Evolutionary conservation across 2,329 filamentous ascomycete genomes (phyloP), one percentile per base, ranked within the genome.

Genomic region (Neofusicoccum ribis): DNA sequence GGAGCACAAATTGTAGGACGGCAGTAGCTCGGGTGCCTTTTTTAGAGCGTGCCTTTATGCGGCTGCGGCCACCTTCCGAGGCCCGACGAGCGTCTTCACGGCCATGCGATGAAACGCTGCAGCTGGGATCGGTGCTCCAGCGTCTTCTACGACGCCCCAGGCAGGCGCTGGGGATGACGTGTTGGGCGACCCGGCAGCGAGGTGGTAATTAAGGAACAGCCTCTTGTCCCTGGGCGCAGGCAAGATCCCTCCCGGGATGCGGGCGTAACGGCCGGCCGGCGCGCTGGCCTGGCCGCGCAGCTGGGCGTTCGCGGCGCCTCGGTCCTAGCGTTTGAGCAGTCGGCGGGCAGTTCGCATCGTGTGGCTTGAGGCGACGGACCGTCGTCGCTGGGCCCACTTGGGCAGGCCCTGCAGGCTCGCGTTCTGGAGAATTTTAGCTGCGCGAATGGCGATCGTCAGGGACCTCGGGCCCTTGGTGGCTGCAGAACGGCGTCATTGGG

Each of bases 401-500:
- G 27, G 27, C 27, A 1, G 27, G 27, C 27, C 27, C 27, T 31
- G 27, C 27, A 31, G 27, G 17, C 41, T 12, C 43, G 14, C 31
- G 41, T 15, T 27, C 37, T 23, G 44, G 43, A n/a, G 39, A 34
- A 15, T 15, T 14, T 41, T 11, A 39, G 52, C 36, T 34, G 31
- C 8, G 27, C 41, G 36, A 60, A 60, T 20, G 56, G 56, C 56
- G 56, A 60, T 60, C 56, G 56, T 60, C 56, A 60, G 56, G 56
- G 43, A 60, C 56, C 34, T 60, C n/a, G 54, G 41, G 39, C 15
- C 39, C 52, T 20, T 41, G 52, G 14, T 44, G 39, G 54, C 39
- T 44, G 54, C 54, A 12, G 41, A 15, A 27, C 23, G 56, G 56
- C 56, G 56, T 47, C 56, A 60, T 60, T 60, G 56, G 56, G 56